phyloP scores from a whole-genome alignment of 495 filamentous ascomycete species.

The Penicillium canescens region DNA sequence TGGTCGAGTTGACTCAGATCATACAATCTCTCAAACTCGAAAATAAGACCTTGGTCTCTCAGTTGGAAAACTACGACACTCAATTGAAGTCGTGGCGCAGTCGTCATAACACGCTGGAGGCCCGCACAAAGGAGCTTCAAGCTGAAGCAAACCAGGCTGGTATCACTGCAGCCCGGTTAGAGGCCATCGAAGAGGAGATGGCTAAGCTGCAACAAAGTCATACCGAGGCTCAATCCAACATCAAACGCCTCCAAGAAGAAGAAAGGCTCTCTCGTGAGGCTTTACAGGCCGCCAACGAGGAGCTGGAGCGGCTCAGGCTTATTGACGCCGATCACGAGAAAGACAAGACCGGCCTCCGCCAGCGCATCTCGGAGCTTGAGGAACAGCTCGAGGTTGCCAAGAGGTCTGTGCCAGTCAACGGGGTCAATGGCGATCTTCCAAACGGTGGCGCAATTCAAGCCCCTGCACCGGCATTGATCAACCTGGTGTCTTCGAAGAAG shows the following conservation, averaged over 20 bases:
- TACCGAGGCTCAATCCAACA: slow-evolving; percentile 80
- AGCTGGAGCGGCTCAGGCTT: slow-evolving; percentile 73
- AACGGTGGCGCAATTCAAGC: slow-evolving; percentile 62
- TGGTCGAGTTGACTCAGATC: slow-evolving; percentile 94
- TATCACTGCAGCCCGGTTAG: slow-evolving; percentile 84
- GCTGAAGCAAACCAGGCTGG: slow-evolving; percentile 96
- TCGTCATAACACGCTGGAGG: slow-evolving; percentile 88
- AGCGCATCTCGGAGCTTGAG: slow-evolving; percentile 86
- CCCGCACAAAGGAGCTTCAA: slow-evolving; percentile 88
- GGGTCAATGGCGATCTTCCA: slow-evolving; percentile 60
- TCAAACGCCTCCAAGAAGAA: slow-evolving; percentile 93
- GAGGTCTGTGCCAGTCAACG: slow-evolving; percentile 57
- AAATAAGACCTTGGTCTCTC: slow-evolving; percentile 83
- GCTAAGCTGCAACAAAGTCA: slow-evolving; percentile 82
- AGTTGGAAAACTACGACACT: slow-evolving; percentile 94
- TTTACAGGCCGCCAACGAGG: slow-evolving; percentile 69
- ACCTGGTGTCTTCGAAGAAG: slow-evolving; percentile 95
- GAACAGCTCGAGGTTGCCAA: slow-evolving; percentile 89
- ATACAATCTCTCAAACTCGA: slow-evolving; percentile 87
- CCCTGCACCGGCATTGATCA: slow-evolving; percentile 80
- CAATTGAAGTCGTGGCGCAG: slow-evolving; percentile 94
- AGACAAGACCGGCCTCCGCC: slow-evolving; percentile 79
- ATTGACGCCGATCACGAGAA: slow-evolving; percentile 70
- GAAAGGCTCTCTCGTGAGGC: slow-evolving; percentile 78
- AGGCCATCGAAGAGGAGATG: slow-evolving; percentile 93